Evolutionary conservation across 2,329 filamentous ascomycete species (phyloP), one percentile per base, ranked within the genome.

Genomic region (Shiraia bambusicola): DNA sequence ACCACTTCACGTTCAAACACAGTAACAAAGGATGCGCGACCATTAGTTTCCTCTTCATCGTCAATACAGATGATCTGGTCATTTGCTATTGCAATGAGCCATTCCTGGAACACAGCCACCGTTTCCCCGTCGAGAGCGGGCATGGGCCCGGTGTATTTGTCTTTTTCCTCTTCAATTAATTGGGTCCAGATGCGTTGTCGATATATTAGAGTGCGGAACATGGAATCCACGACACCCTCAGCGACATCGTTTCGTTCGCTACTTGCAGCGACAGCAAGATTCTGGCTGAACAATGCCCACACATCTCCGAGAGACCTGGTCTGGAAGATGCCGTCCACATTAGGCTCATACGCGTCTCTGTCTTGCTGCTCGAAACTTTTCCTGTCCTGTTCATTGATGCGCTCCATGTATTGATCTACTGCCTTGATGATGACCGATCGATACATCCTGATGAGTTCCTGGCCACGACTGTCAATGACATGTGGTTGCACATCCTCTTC

Each of bases 11-110:
- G 82, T 56, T 83, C 83, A 80, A 96, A 96, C 59, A 86, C 85
- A 3, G 88, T 85, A 35, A 97, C 79, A 72, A 96, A 96, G 22
- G 87, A 88, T 17, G 87, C 75, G 24, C 86, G 83, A 45, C 81
- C 82, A 38, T 83, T 50, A 14, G 43, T 35, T 19, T 65, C 82
- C 63, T 79, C 72, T 27, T 67, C 66, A 40, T 97, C 94, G 67
- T 97, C 93, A 61, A 98, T 95, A 69, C 90, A 96, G 42, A 91
- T 91, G 65, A 98, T 97, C 69, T 98, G 93, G 71, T 98, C 93
- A 72, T 98, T 98, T 56, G 94, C 93, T 42, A 94, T 89, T 32
- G 93, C 91, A 38, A 98, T 84, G 41, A 98, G 84, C 90, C 92
- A 98, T 72, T 98, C 93, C 62, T 84, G 81, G 30, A 84, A 67